These are phyloP conservation scores for Psophocarpus tetragonolobus DNA, from an alignment of 306 rosid species.

Conservation along the genomic window DNA sequence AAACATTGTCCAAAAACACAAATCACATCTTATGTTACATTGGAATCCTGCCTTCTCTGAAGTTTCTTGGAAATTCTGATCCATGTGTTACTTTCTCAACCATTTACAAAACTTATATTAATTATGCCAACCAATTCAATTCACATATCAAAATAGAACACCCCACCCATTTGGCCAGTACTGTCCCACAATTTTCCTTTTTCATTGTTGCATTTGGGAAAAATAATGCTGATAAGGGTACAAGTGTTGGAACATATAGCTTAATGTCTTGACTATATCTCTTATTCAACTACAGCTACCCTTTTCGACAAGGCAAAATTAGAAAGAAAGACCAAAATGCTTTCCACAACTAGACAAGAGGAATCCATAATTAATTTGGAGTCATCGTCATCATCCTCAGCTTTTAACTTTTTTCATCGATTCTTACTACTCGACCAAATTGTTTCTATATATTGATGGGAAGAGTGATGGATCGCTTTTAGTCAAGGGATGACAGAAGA, in stretches of 20 bases:
- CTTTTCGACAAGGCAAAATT: neutral
- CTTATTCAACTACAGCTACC: neutral
- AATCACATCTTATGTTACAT: neutral
- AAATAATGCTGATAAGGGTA: neutral
- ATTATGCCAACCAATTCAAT: neutral
- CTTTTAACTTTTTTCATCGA: slow-evolving; percentile 3
- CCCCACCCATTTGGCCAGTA: neutral
- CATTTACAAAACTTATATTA: neutral
- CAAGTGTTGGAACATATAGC: slow-evolving; percentile 20
- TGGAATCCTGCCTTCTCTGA: slow-evolving; percentile 30
- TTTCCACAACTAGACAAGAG: slow-evolving; percentile 8
- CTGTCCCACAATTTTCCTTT: slow-evolving; percentile 20
- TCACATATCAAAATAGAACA: neutral
- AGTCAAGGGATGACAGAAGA: slow-evolving; percentile 36
- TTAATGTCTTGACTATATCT: slow-evolving; percentile 31
- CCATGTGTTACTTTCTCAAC: neutral
- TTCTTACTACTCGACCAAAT: slow-evolving; percentile 1
- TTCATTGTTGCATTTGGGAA: neutral
- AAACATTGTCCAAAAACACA: slow-evolving; percentile 16
- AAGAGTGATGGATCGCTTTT: neutral
- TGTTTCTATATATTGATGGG: slow-evolving; percentile 21
- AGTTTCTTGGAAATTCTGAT: slow-evolving; percentile 33
- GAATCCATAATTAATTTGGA: neutral
- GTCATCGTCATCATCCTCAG: neutral
- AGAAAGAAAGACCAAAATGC: slow-evolving; percentile 20